Conservation (phyloP, 2,329 filamentous ascomycete genomes). For the Aspergillus carbonarius region DNA sequence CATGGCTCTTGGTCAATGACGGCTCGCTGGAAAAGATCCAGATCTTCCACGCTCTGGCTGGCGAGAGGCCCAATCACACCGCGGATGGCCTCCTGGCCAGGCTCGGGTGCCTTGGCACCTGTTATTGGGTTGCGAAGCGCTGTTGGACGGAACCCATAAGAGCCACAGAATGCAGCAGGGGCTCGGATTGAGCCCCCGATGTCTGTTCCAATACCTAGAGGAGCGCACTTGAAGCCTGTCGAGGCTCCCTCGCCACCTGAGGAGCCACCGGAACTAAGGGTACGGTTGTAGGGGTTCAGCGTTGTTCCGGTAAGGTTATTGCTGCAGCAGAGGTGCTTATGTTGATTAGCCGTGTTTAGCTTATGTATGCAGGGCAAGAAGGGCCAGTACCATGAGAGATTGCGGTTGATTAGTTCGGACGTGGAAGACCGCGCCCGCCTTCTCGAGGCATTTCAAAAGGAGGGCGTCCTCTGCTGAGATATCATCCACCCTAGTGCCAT, state of each 20-base stretch:
- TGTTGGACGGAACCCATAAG: conserved; percentile 47
- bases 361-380: background rate
- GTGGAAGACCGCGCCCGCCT: conserved; percentile 45
- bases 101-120: conserved; percentile 28
- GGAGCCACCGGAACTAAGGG: conserved; percentile 43
- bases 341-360: conserved; percentile 5
- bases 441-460: conserved; percentile 31
- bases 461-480: conserved; percentile 37
- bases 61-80: conserved; percentile 33
- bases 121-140: conserved; percentile 32
- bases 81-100: conserved; percentile 41
- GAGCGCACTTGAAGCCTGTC: conserved; percentile 42
- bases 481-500: conserved; percentile 33
- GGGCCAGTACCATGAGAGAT: conserved; percentile 36
- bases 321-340: conserved; percentile 36
- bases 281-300: conserved; percentile 42
- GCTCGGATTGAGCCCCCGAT: conserved; percentile 49
- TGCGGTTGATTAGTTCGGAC: conserved; percentile 47
- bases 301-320: conserved; percentile 45
- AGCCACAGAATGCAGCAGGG: conserved; percentile 47
- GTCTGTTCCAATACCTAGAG: conserved; percentile 48
- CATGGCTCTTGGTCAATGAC: conserved; percentile 44
- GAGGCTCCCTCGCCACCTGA: conserved; percentile 48
- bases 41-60: conserved; percentile 30
- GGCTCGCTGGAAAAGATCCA: conserved; percentile 40